Evolutionary conservation across 1,139 yeast genomes (phyloP), one percentile per base, ranked within the genome.

Genomic region (Pneumocystis carinii): DNA sequence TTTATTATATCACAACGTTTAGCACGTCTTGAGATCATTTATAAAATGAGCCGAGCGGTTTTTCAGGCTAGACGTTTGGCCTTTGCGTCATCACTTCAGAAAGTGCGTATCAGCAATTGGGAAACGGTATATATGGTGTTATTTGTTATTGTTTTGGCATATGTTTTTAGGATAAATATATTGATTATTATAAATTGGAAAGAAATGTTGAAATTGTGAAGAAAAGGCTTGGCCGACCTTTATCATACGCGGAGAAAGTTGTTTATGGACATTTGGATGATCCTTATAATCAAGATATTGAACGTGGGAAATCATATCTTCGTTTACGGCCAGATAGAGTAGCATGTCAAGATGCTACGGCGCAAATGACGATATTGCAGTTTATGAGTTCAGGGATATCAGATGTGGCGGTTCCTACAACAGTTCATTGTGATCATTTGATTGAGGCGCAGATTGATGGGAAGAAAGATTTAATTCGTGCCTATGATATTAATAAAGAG

Each of bases 261-360:
- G 82, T 92, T 72, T 92, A 92, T 80, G 95, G 96, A 72, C 98
- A 92, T 78, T 83, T 92, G 77, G 96, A 89, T 76, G 85, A 92
- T 74, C 97, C 97, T 70, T 95, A 89, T 72, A 89, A 66, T 73
- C 96, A 90, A 80, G 96, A 88, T 68, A 90, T 90, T 72, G 87
- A 86, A 79, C 87, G 97, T 79, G 98, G 98, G 79, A 87, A 86
- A 67, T 87, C 96, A 57, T 92, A 92, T 81, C 83, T 92, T 79
- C 90, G 92, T 79, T 85, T 92, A 76, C 87, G 97, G 80, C 98
- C 98, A 66, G 98, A 92, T 78, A 88, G 98, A 80, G 97, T 92
- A 72, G 97, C 98, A 67, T 90, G 97, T 83, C 98, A 92, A 81
- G 98, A 92, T 82, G 98, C 98, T 71, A 90, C 97, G 68, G 98